Percentiles rank a stretch among this genome's conserved stretches.
Conservation (phyloP, 1,139 yeast species). For the Nakaseomyces uthaithaninus region DNA sequence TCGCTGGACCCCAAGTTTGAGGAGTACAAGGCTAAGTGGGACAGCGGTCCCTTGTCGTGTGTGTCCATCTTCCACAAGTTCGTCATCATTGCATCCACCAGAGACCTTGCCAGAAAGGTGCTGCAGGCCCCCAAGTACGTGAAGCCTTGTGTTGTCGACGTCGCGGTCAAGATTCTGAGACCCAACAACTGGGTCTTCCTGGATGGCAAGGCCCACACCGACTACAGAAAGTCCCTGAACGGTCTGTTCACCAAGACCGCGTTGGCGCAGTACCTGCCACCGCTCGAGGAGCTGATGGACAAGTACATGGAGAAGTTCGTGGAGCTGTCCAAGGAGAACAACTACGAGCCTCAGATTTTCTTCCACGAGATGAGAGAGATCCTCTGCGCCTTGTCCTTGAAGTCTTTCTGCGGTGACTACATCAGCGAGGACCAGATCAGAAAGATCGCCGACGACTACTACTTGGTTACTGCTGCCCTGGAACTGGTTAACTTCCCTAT, state of each 20-base stretch:
- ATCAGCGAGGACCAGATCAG: constrained; percentile 85
- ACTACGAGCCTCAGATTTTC: constrained; percentile 50
- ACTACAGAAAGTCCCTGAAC: constrained; percentile 83
- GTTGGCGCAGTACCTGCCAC: constrained; percentile 72
- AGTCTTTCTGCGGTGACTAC: constrained; percentile 92
- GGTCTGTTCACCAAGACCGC: constrained; percentile 84
- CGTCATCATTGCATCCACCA: constrained; percentile 86
- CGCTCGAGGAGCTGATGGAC: constrained; percentile 77
- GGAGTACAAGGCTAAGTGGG: constrained; percentile 89
- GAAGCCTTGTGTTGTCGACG: constrained; percentile 97
- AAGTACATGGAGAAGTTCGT: constrained; percentile 62
- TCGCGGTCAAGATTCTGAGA: constrained; percentile 83
- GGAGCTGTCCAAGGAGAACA: constrained; percentile 45
- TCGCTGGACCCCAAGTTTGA: constrained; percentile 95
- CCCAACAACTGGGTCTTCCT: constrained; percentile 96
- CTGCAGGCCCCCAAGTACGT: constrained; percentile 79
- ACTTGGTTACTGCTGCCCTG: constrained; percentile 83
- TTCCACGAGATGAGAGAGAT: constrained; percentile 94
- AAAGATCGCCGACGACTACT: constrained; percentile 84
- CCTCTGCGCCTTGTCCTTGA: constrained; percentile 85
- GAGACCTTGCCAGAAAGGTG: constrained; percentile 86
- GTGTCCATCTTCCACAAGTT: constrained; percentile 97
- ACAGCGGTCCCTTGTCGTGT: constrained; percentile 86
- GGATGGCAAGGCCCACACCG: constrained; percentile 92
- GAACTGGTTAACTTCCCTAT: constrained; percentile 97